phyloP scores from a whole-genome alignment of 306 rosid genomes.

The Carpinus viminea region DNA sequence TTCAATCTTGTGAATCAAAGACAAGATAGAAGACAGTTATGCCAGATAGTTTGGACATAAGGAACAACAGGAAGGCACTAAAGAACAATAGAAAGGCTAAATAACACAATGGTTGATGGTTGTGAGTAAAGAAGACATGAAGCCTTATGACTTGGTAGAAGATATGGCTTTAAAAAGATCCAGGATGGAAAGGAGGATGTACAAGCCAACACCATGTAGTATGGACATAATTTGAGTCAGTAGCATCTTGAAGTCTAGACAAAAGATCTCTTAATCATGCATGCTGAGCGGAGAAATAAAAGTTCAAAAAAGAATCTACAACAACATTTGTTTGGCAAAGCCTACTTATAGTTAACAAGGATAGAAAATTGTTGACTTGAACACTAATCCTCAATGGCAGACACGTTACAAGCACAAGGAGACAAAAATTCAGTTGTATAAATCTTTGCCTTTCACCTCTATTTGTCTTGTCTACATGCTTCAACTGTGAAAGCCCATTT shows the following conservation, averaged over 20 bases:
- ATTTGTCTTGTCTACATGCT: no score
- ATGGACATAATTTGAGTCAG: neutral
- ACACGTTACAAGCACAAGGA: no score
- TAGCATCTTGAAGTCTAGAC: neutral
- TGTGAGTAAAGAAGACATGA: neutral
- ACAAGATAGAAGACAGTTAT: neutral
- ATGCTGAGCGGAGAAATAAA: neutral
- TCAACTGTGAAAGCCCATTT: no score
- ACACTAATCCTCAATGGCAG: neutral
- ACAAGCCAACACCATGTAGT: neutral
- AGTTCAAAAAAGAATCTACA: neutral
- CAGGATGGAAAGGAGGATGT: neutral
- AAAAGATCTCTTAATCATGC: neutral
- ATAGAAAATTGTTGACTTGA: neutral
- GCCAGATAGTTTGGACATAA: neutral
- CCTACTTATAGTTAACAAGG: neutral
- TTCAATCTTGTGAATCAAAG: neutral
- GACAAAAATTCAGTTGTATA: no score
- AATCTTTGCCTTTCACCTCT: no score
- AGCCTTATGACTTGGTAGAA: neutral
- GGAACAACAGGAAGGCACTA: neutral
- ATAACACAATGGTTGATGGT: neutral
- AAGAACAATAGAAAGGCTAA: neutral
- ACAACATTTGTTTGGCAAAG: neutral
- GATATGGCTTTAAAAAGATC: neutral